Base-by-base conservation (phyloP, 495 filamentous ascomycete genomes). In the Tuber calosporum region DNA sequence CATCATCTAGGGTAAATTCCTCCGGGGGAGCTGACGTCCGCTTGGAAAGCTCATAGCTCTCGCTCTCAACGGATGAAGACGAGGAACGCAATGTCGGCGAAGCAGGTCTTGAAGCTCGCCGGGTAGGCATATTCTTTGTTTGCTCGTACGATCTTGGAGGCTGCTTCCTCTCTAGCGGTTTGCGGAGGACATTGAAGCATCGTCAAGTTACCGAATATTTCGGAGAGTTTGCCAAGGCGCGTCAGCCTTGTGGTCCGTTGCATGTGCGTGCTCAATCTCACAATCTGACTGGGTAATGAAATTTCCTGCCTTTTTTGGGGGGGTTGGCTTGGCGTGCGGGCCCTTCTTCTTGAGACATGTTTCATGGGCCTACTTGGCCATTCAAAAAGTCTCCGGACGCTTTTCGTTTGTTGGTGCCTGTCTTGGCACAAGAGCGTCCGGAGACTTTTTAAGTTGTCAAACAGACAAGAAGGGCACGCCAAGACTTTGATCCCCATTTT, bases 41-140 rank as follows among this genome's bases (percentile, higher is more conserved):
- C 34, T 74, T 75, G 0, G 66, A 71, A 30, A 72, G 75, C 69
- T 72, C 69, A 42, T 77, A 67, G 62, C 62, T 69, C 41, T 75
- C 71, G 30, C 7, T 19, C 41, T 75, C 71, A 36, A 69, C 22
- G 6, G 66, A 22, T 22, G 71, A 73, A 41, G 66, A 69, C 26
- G 74, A 70, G 19, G 74, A 75, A n/a, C 26, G 53, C 53, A 66
- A 67, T 22, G 22, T 48, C 1, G 26, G 36, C 8, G 69, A 72
- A 26, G 15, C 17, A 38, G 68, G 68, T 26, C 66, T 48, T 2
- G 68, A 69, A 43, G 58, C n/a, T 30, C 53, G 53, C 53, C 53
- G 53, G 13, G 26, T 3, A 34, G 53, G 53, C 53, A 62, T 62
- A 15, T 58, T 58, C 11, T 13, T 58, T 58, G 11, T 62, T 43